Base-by-base conservation (phyloP, 768 basidiomycete species). In the Butyriboletus loyo region DNA sequence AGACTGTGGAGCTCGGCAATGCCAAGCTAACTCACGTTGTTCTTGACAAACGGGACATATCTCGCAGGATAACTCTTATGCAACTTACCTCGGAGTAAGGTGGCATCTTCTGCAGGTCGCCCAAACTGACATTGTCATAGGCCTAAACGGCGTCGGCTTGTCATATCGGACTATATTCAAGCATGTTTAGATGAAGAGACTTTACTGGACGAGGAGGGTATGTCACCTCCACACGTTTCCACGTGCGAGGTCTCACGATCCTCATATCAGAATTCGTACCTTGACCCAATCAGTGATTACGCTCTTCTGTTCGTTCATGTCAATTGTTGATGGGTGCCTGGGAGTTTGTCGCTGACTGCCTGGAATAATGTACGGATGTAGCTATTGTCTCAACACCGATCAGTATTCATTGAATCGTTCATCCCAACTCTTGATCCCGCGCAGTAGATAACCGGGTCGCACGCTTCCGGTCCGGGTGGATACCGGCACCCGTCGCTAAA, bases 11-110 rank as follows among this genome's bases (percentile, higher is more conserved):
- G 49, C 74, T 97, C 4, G 72, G 80, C 49, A 84, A 97, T 46
- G 78, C 86, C 22, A 90, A 86, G 64, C 73, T 98, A 36, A 96
- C 94, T 0, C 95, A 98, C 67, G 71, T 96, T 40, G 74, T 97
- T 37, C 66, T 94, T 48, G 89, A 94, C 72, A 89, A 89, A 69
- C 83, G 87, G 9, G 92, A 95, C 59, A 79, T 78, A 43, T 84
- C 81, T 57, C 82, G 92, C 34, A 83, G 90, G 49, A 66, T 80
- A 27, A 82, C 85, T 53, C 74, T 95, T 53, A 84, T 86, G 62
- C 81, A 80, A 61, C 79, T 78, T 42, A 90, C 90, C 7, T 81
- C 85, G 10, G 78, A 84, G 91, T 92, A 59, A 60, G 83, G 72
- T 36, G 7, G 38, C 22, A 31, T 54, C 35, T 19, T 50, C 40